Base-by-base conservation (phyloP, 2,329 filamentous ascomycete species). In the Podosphaera fusca region DNA sequence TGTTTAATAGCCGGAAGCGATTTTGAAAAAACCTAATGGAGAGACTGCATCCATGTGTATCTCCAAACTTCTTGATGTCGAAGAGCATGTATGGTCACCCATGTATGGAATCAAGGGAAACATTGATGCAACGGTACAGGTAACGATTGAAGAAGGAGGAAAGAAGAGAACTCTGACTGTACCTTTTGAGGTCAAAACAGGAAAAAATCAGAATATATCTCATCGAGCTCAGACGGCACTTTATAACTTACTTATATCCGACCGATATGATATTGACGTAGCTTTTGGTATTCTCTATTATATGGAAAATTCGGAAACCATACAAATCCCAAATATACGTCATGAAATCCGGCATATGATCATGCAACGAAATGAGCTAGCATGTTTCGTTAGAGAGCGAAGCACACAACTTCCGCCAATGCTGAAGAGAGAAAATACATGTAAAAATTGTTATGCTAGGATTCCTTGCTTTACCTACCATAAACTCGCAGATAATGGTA, bases 51-150 rank as follows among this genome's bases (percentile, higher is more conserved):
- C 77, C 58, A 82, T 96, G 77, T 88, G 85, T 63, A 82, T 98
- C 63, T 94, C 83, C 65, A 98, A 96, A 67, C 74, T 98, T 34
- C 81, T 98, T 12, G 92, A 96, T 66, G 86, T 98, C 8, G 92
- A 98, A 68, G 92, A 98, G 69, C 92, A 96, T 66, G 82, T 98
- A 34, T 98, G 92, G 92, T 96, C 90, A 5, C 92, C 92, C 0
- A 90, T 88, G 80, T 98, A 94, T 67, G 92, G 92, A 0, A 74
- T 98, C 14, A 98, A 98, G 69, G 92, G 92, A 35, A 98, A 96
- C 64, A 92, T 98, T 59, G 92, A 98, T 70, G 92, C 92, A 34
- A 96, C 92, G 0, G 85, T 98, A 0, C 87, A 98, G 70, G 84
- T 92, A 14, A 80, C 78, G 0, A 85, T 95, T 74, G 74, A 79